These are phyloP conservation scores for Ramaria rubella DNA, from an alignment of 768 basidiomycete species.

Conservation along the genomic window DNA sequence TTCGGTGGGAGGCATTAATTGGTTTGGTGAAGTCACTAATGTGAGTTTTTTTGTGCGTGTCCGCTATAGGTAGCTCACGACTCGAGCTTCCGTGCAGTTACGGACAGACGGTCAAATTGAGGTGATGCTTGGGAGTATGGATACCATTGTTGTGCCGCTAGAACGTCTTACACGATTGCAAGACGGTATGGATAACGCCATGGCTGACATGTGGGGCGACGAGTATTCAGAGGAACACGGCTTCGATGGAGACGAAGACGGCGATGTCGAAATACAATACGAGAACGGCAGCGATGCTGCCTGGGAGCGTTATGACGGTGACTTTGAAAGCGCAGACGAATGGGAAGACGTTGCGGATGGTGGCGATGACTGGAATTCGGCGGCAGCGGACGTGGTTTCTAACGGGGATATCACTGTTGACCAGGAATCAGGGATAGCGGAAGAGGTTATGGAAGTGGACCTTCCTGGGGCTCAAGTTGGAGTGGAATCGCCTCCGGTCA, in stretches of 20 bases:
- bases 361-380: constrained; percentile 15
- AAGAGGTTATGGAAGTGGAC: constrained; percentile 21
- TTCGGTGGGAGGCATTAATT: constrained; percentile 43
- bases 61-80: neutral
- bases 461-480: neutral
- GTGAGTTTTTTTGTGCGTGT: constrained; percentile 33
- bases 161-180: constrained; percentile 68
- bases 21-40: constrained; percentile 84
- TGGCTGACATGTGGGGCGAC: constrained; percentile 60
- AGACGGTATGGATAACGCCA: constrained; percentile 68
- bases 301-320: constrained; percentile 9
- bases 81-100: constrained; percentile 40
- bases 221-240: constrained; percentile 18
- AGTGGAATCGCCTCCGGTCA: neutral
- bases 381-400: neutral
- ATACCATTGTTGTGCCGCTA: constrained; percentile 46
- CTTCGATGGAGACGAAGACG: constrained; percentile 18
- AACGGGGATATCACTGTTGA: neutral
- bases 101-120: constrained; percentile 66
- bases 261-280: constrained; percentile 7
- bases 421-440: neutral
- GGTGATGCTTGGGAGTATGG: constrained; percentile 60
- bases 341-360: constrained; percentile 33
- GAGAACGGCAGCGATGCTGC: constrained; percentile 9
- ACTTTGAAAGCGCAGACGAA: constrained; percentile 21